Base-by-base conservation (phyloP, 768 basidiomycete genomes). In the Pleurotus eryngii region DNA sequence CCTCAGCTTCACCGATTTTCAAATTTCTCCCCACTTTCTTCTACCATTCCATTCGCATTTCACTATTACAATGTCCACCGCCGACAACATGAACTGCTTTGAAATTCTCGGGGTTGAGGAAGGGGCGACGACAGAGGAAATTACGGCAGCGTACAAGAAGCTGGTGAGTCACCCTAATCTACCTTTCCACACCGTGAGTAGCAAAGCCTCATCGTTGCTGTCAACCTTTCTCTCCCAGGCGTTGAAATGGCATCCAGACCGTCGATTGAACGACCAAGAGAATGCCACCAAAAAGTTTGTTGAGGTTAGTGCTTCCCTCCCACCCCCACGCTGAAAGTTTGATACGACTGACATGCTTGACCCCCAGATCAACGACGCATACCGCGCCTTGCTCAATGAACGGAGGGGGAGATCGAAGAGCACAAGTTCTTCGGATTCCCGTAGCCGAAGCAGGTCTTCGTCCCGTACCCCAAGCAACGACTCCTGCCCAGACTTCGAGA, bases 211-310 rank as follows among this genome's bases (percentile, higher is more conserved):
- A 35, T 39, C 22, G 45, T 40, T 26, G 8, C 42, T 18, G 43
- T 39, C 39, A 18, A 40, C 39, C 26, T 38, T n/a, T 50, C 43
- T 18, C 30, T 45, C 46, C 40, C 45, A 74, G 84, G 84, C 82
- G 56, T 68, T 84, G 55, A 76, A 76, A 64, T 86, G 84, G 81
- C 82, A 83, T 55, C 82, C 82, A 40, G 81, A 83, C 64, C 80
- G 81, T 49, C 78, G 80, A 61, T 59, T 70, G 30, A 67, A 70
- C 9, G 73, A 75, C 45, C 79, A 79, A 61, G 76, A 81, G 57
- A 67, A 64, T 22, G 78, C 80, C 3, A 77, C 79, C 50, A 71
- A 75, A 60, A 76, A 73, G 64, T 83, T 83, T 63, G 74, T 83
- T 55, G 74, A 83, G 67, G 81, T 82, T 60, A 49, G 71, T 42